Base-by-base conservation (phyloP, 139 green algal species). In the Zygnema circumcarinatum region DNA sequence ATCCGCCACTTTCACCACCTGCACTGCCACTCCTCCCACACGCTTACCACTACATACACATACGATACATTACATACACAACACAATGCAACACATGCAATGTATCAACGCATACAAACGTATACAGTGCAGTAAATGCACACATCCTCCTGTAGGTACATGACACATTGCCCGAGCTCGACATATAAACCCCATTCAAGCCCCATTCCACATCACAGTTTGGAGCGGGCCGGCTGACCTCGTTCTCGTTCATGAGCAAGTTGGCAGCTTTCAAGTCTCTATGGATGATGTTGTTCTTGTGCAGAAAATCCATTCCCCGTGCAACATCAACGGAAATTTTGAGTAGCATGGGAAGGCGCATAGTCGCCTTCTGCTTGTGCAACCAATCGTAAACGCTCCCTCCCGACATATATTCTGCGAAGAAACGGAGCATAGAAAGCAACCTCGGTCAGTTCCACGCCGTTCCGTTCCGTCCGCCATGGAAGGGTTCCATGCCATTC, bases 281-380 rank as follows among this genome's bases (percentile, higher is more conserved):
- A 92, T 99, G 97, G 69, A 99, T 96, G 89, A 99, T 99, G 29
- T 98, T 97, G 38, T 95, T 94, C 92, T 98, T 95, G 91, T 99
- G 97, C 87, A 99, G 92, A 94, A 99, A 99, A 92, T 99, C 97
- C 96, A 99, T 99, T 40, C 97, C 97, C 11, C 89, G 84, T 1
- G 89, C 76, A 42, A 99, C 95, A 83, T 99, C 97, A 54, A 94
- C 74, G 32, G 87, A 93, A 52, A 98, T 90, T 85, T 96, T 96
- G 0, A 99, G 80, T 7, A 98, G 83, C 53, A 93, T 85, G 1
- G 84, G 72, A 29, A 98, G 79, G 32, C 91, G 91, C 72, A 98
- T 85, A 29, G 85, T 62, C 32, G 36, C 76, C 52, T 86, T 20
- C 80, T 94, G 92, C 76, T 94, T 89, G 40, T 96, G 94, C 29